These are phyloP conservation scores for Candida koratica DNA, from an alignment of 805 yeast genomes.

Conservation along the genomic window DNA sequence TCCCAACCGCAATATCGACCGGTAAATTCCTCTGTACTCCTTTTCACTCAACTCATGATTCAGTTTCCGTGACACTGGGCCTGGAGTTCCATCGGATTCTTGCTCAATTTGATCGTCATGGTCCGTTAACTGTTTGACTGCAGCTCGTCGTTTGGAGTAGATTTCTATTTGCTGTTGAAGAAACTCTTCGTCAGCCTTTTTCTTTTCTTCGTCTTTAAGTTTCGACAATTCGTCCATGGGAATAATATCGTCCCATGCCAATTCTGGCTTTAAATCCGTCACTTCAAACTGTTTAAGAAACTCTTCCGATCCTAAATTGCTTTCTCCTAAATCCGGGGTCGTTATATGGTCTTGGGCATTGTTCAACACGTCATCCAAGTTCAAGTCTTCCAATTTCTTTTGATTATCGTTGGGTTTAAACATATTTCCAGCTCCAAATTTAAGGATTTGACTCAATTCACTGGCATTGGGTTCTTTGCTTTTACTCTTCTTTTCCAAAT, in stretches of 20 bases:
- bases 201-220: constrained; percentile 87
- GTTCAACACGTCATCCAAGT: constrained; percentile 89
- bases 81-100: constrained; percentile 38
- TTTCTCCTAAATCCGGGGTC: constrained; percentile 93
- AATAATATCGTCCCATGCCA: constrained; percentile 98
- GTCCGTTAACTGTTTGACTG: constrained; percentile 53
- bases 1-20: constrained; percentile 78
- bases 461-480: constrained; percentile 72
- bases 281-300: constrained; percentile 96
- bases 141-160: constrained; percentile 76
- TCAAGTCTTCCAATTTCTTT: constrained; percentile 90
- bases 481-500: constrained; percentile 35
- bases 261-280: constrained; percentile 96
- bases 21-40: constrained; percentile 81
- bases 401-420: constrained; percentile 94
- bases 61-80: constrained; percentile 21
- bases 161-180: constrained; percentile 86
- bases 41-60: constrained; percentile 67
- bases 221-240: constrained; percentile 90
- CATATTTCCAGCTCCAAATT: constrained; percentile 99
- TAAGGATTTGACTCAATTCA: constrained; percentile 87
- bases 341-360: constrained; percentile 98
- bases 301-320: constrained; percentile 98
- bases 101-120: constrained; percentile 31
- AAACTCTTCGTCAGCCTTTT: constrained; percentile 78